Base-by-base conservation (phyloP, 2,329 filamentous ascomycete species). In the Zymoseptoria pseudotritici region DNA sequence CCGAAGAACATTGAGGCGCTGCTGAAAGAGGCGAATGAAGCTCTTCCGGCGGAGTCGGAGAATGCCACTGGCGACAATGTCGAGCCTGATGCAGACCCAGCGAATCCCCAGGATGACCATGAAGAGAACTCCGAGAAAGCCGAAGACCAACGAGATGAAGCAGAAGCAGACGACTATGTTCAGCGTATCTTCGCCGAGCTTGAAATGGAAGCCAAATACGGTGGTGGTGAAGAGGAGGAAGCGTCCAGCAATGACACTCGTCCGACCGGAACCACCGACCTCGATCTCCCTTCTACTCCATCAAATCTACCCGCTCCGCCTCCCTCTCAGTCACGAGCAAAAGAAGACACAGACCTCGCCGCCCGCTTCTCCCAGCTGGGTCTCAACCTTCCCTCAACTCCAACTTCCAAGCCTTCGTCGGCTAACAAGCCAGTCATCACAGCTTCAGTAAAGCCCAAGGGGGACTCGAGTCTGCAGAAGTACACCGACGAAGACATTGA, bases 401-500 rank as follows among this genome's bases (percentile, higher is more conserved):
- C 79, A 2, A 78, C 75, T 0, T 75, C 76, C 53, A 65, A 74
- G 2, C 79, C 78, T 2, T 66, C 72, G 66, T 64, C 69, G 9
- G 55, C 56, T 31, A 70, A 66, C 26, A 70, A 66, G 46, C 59
- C 58, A 24, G 66, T 65, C n/a, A 59, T 64, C 4, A 64, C 63
- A 21, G 62, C 61, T 4, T 63, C 60, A 10, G 49, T 63, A 8
- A 67, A 64, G 46, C 59, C 65, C 6, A 73, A 71, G 54, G 58
- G 72, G 1, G 71, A 71, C 53, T 70, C 72, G 6, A 77, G 68
- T 54, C 54, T 74, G 13, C 69, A 74, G n/a, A 71, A 70, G 54
- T 77, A 75, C 69, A 84, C 86, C 0, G 87, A 92, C 66, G 86
- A 87, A 36, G 89, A 93, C 67, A 80, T 87, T 62, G 85, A 87